Base-by-base conservation (phyloP, 352 stramenopile species). In the Pythium monospermum region DNA sequence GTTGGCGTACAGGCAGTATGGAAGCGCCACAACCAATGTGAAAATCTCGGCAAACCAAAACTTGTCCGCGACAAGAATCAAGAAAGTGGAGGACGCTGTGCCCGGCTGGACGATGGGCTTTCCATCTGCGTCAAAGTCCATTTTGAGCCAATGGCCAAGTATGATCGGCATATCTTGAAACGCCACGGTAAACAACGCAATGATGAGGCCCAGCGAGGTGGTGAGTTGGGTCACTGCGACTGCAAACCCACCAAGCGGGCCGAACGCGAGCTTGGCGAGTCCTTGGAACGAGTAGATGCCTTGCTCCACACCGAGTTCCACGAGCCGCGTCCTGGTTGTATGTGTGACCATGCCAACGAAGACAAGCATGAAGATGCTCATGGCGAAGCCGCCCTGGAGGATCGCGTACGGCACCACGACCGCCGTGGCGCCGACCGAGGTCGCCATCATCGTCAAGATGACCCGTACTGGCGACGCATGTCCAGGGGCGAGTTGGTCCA, bases 241-340 rank as follows among this genome's bases (percentile, higher is more conserved):
- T 5, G 49, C 31, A 33, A 69, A 59, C 21, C 59, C 61, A 16
- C 68, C 69, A 30, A 59, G 36, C 1, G 18, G 26, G 1, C 69
- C 73, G 36, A 81, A 78, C 23, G 69, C 69, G 40, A 79, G 56
- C 32, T 66, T 66, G 1, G 62, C 73, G 23, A 83, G 52, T 30
- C 73, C 69, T 37, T 78, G 73, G 13, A 83, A 49, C 22, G 73
- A 83, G 57, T 83, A 83, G 32, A 77, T 64, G 16, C 73, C 73
- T 22, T 81, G 59, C 2, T 64, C 61, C 6, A 81, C 69, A 1
- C 73, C 65, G 21, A 83, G 36, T 28, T 78, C 64, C 11, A 83
- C 57, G 23, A 83, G 62, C 21, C 65, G 51, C 12, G 72, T 56
- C 32, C 59, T 61, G 11, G 63, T 49, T 0, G 33, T 39, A 42